Base-by-base conservation (phyloP, 495 filamentous ascomycete genomes). In the Lepraria neglecta region DNA sequence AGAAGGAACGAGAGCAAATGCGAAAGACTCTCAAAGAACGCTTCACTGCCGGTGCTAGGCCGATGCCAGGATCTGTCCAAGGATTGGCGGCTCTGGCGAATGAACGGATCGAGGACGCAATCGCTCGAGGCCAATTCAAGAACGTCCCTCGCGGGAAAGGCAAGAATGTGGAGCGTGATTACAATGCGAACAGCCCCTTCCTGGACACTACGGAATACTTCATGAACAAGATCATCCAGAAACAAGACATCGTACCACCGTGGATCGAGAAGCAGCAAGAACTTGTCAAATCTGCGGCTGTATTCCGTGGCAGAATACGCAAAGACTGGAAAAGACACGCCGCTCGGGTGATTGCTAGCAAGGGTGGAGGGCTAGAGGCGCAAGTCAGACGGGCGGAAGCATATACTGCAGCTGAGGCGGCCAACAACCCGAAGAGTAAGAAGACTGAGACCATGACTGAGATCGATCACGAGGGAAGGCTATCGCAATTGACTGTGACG, bases 251-350 rank as follows among this genome's bases (percentile, higher is more conserved):
- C 59, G 77, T 77, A 33, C 78, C 71, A 50, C 79, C 74, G 6
- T 81, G 72, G 95, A 97, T 98, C 53, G 94, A 97, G 72, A 97
- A 97, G 70, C 94, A 98, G 72, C 94, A 97, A 71, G 92, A 97
- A 66, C 76, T 98, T 9, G 78, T 85, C 6, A 83, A 79, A 58
- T 82, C 88, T 14, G 78, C 85, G 7, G 79, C 77, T 47, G 76
- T 79, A 7, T 97, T 98, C 71, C 82, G 94, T 5, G 71, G 77
- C 35, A 77, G 91, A 19, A 67, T 98, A 48, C 79, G 91, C 52
- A 80, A 77, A 40, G 92, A 97, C 64, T 98, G 94, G 94, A 86
- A 83, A 68, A 77, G 94, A 47, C 89, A 96, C 73, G 90, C 89
- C 14, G 84, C 91, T 3, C 73, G 89, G 44, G 77, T 84, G 58